Evolutionary conservation across 73 alveolate genomes (phyloP), one percentile per base, ranked within the genome.

Genomic region (Urostyla sp.): DNA sequence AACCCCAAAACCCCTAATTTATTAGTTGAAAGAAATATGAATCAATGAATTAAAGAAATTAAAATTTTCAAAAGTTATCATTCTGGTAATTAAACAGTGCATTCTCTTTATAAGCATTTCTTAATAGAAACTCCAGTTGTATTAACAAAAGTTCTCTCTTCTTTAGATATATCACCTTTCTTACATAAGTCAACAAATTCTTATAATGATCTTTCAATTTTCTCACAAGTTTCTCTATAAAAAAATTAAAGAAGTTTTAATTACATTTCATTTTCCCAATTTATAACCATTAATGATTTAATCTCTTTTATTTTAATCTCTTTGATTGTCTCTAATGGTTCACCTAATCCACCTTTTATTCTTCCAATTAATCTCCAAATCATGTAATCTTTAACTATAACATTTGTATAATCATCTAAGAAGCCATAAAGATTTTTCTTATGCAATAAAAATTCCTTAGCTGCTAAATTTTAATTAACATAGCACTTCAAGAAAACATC

Each of bases 301-400:
- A 40, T 26, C 53, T 84, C 92, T 26, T 46, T 75, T 56, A 84
- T 53, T 61, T 84, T 84, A 21, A 73, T 32, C 0, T 75, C 88
- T 0, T 54, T 24, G 49, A 84, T 75, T n/a, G 13, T 31, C 34
- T 84, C 74, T 26, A 36, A 67, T 0, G 75, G 36, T 34, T 72
- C 67, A 58, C 75, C 67, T 26, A 84, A 44, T 30, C 66, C 53
- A 7, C 36, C 23, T 53, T 56, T 52, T 15, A 84, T 57, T 21
- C 92, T 40, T 21, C 92, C 82, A n/a, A 55, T 73, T 18, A 84
- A 78, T 52, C 84, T 73, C 77, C 79, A 78, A 1, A 84, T 80
- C 27, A 67, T 69, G 60, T 58, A 57, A 49, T 60, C 80, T 44
- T 75, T 75, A 13, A 84, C 78, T 28, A 59, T 56, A 20, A 32